Evolutionary conservation across 306 rosid genomes (phyloP), one percentile per base, ranked within the genome.

Genomic region (Fagus sylvatica): DNA sequence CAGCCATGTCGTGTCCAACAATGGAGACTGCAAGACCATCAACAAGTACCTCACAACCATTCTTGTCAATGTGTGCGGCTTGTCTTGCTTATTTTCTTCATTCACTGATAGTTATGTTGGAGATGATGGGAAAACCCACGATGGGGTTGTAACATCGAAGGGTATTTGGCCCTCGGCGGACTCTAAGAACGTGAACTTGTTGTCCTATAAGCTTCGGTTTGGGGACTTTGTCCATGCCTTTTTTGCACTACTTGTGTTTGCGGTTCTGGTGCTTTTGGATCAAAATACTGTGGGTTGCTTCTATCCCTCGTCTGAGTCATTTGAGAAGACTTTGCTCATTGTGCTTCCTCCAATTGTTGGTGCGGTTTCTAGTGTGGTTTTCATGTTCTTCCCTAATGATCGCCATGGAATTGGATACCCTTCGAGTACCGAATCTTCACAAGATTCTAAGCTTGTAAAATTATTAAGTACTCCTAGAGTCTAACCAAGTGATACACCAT

Each of bases 361-460:
- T 0, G 80, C 3, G 9, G 75, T 81, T 68, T 60, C 98, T 6
- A 80, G 96, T 33, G 22, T 80, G 1, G 85, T 87, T 17, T 94
- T 94, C 69, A 67, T 85, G 68, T 0, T 85, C 15, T 92, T 89
- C 54, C 98, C 98, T 0, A 82, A 78, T 46, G 79, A 30, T 36
- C 98, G 98, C 64, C 96, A 92, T 68, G 98, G 98, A 49, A 89
- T 94, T 59, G 98, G 98, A 3, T 92, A 94, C 53, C 88, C 91
- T 53, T 13, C 84, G 0, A 76, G 62, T 66, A 15, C 85, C n/a
- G 59, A 39, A 22, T 10, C 81, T 60, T 13, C 88, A 4, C 19
- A 53, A 2, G 61, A 78, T 74, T 72, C 88, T 22, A 16, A 57
- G 7, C 15, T 55, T 37, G 48, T n/a, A n/a, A n/a, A n/a, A n/a